Evolutionary conservation across 805 yeast genomes (phyloP).

Genomic region (Lipomyces yamanashiensis): DNA sequence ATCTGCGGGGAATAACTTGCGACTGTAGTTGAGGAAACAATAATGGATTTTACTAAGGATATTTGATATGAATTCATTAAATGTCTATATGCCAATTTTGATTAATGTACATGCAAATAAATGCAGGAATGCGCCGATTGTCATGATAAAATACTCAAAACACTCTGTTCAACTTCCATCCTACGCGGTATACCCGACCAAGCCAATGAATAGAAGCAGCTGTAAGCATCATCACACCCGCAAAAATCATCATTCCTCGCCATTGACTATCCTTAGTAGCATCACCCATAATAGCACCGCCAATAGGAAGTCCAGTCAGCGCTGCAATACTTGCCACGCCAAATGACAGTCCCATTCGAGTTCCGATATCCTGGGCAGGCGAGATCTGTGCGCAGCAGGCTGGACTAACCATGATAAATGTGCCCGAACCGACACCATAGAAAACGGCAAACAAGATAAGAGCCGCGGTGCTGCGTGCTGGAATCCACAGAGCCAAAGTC

Average conservation of each 20-base stretch:
- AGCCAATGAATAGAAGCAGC: conserved; percentile 10
- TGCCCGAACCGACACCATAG: conserved; percentile 45
- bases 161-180: conserved; percentile 10
- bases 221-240: conserved; percentile 9
- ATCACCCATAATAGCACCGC: conserved; percentile 37
- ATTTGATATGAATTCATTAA: no score
- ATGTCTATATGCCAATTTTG: not conserved
- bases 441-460: conserved; percentile 41
- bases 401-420: conserved; percentile 43
- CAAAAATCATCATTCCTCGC: conserved; percentile 17
- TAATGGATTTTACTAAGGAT: no score
- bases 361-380: conserved; percentile 40
- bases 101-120: not conserved
- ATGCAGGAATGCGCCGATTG: not conserved
- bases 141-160: conserved; percentile 1
- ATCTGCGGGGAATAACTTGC: no score
- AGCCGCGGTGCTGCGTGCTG: conserved; percentile 54
- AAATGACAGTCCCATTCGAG: conserved; percentile 64
- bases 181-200: conserved; percentile 11
- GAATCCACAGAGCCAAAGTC: conserved; percentile 66
- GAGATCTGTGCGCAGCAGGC: conserved; percentile 42
- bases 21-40: no score
- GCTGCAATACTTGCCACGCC: conserved; percentile 58
- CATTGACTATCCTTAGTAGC: conserved; percentile 10
- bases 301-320: conserved; percentile 43